Percentiles rank a stretch among this genome's conserved stretches.
These are phyloP conservation scores for Fusarium transvaalense DNA, from an alignment of 2,329 filamentous ascomycete genomes.

Conservation along the genomic window DNA sequence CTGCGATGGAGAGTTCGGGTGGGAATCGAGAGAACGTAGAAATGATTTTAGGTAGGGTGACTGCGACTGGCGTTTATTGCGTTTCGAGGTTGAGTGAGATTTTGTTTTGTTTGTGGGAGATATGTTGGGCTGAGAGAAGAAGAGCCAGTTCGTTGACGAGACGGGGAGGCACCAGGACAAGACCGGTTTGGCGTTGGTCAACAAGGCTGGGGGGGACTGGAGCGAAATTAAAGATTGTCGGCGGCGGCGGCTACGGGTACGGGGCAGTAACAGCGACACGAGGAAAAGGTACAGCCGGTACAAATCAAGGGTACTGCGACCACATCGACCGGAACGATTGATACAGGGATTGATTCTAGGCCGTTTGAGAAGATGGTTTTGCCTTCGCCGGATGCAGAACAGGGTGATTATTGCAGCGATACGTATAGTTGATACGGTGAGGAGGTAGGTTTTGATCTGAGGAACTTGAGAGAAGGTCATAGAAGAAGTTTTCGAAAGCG, in stretches of 20 bases:
- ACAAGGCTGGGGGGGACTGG: conserved; percentile 44
- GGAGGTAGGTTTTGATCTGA: conserved; percentile 21
- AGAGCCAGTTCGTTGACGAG: conserved; percentile 35
- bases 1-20: conserved; percentile 29
- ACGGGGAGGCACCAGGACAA: conserved; percentile 38
- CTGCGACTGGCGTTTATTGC: conserved; percentile 27
- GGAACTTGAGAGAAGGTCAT: conserved; percentile 38
- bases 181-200: conserved; percentile 43
- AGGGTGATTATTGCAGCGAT: conserved; percentile 28
- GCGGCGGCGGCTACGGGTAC: conserved; percentile 26
- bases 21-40: conserved; percentile 22
- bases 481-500: conserved; percentile 35
- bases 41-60: conserved; percentile 29
- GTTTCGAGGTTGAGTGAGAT: conserved; percentile 36
- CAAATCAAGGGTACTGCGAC: conserved; percentile 34
- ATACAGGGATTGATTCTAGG: conserved; percentile 38
- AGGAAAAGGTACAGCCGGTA: conserved; percentile 36
- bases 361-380: conserved; percentile 37
- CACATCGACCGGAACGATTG: conserved; percentile 34
- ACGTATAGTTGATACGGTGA: conserved; percentile 35
- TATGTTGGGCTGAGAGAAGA: conserved; percentile 45
- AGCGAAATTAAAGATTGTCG: conserved; percentile 49
- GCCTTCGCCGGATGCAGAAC: conserved; percentile 39
- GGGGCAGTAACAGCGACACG: conserved; percentile 33
- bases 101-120: conserved; percentile 41